Evolutionary conservation across 108 stramenopile genomes (phyloP), one percentile per base, ranked within the genome.

Genomic region (Nannochloropsis salina): DNA sequence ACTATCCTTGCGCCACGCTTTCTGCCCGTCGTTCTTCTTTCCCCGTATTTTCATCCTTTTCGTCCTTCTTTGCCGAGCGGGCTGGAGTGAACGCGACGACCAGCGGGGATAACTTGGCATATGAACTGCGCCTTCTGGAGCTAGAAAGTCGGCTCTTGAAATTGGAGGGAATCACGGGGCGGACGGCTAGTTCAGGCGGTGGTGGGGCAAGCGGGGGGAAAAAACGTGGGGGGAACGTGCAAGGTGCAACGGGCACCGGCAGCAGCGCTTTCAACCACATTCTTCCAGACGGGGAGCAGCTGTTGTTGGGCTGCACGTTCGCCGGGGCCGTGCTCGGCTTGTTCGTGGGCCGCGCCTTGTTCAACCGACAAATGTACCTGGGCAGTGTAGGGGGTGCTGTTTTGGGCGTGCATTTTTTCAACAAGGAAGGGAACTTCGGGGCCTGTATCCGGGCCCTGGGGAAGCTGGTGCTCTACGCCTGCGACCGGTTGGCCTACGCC

Each of bases 381-480:
- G 61, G 61, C 15, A n/a, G 61, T 15, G 61, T 74, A n/a, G 61
- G 61, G 61, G 61, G 61, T 15, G 47, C 61, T 15, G 61, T 74
- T 15, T 74, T 74, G 6, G 61, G 61, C 20, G 61, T 74, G 8
- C 61, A 74, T 74, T 74, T 74, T n/a, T 74, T 6, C n/a, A 74
- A 74, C n/a, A 4, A 74, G 6, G 61, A 74, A n/a, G 61, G 61
- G 8, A 74, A 74, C n/a, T 74, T 74, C 61, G 61, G 61, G 6
- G 61, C 61, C 20, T 15, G 20, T 74, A 74, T 74, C n/a, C 61
- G 61, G 61, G 61, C 61, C 4, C 15, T 74, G 61, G 61, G 61
- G n/a, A 74, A 74, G 61, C n/a, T 74, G 61, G 61, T 74, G 61
- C 61, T 74, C 20, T 74, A 74, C 61, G 61, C 61, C 20, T 74